Conservation (phyloP, 805 yeast species). For the Yarrowia sp. region DNA sequence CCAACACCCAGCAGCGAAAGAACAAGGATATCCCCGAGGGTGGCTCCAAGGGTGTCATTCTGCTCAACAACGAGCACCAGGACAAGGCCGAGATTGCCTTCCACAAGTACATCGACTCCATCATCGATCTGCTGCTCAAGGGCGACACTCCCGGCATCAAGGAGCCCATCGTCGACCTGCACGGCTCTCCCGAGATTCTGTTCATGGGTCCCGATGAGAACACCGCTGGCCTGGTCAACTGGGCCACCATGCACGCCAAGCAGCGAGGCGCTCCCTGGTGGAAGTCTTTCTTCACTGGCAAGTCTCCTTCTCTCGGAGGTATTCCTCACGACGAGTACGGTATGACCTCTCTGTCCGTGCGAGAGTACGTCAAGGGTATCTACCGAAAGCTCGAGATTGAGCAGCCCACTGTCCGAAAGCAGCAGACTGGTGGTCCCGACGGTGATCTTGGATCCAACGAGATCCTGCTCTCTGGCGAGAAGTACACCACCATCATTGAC, state of each 20-base stretch:
- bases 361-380: slow-evolving; percentile 84
- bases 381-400: slow-evolving; percentile 70
- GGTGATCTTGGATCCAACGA: slow-evolving; percentile 98
- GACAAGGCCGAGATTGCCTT: slow-evolving; percentile 79
- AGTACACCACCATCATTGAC: slow-evolving; percentile 84
- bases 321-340: slow-evolving; percentile 98
- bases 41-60: slow-evolving; percentile 95
- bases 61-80: slow-evolving; percentile 68
- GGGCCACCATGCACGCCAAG: slow-evolving; percentile 96
- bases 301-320: slow-evolving; percentile 88
- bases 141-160: slow-evolving; percentile 70
- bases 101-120: slow-evolving; percentile 87
- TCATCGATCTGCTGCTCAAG: slow-evolving; percentile 77
- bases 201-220: slow-evolving; percentile 99
- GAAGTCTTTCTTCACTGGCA: slow-evolving; percentile 98
- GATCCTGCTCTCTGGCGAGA: slow-evolving; percentile 81
- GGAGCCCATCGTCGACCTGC: slow-evolving; percentile 79
- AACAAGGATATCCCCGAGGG: slow-evolving; percentile 99
- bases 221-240: slow-evolving; percentile 90
- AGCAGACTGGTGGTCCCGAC: slow-evolving; percentile 99
- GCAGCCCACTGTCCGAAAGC: slow-evolving; percentile 60
- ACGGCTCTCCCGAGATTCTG: slow-evolving; percentile 80
- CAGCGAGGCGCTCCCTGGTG: slow-evolving; percentile 94
- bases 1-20: slow-evolving; percentile 92
- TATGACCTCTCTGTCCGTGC: slow-evolving; percentile 92